A percentile compares a stretch with the other conserved stretches of the same genome.
These are phyloP conservation scores for Dendrocalamus sinicus DNA, from an alignment of 176 grass and related monocot species.

Conservation along the genomic window DNA sequence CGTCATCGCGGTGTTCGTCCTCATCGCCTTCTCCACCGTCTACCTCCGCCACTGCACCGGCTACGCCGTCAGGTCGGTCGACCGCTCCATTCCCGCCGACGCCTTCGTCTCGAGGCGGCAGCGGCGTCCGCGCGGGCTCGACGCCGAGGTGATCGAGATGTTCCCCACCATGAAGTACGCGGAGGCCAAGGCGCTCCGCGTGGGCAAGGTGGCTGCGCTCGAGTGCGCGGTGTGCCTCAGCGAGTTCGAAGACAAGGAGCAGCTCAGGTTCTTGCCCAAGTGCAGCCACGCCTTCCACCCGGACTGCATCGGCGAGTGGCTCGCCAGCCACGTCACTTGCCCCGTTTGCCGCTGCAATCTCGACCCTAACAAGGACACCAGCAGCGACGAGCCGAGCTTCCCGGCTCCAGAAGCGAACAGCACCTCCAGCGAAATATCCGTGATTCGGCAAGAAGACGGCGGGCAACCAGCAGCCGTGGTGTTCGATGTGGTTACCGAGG, in stretches of 20 bases:
- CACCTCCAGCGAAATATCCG: slow-evolving; percentile 30
- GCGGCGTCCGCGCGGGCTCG: slow-evolving; percentile 44
- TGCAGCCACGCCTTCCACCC: slow-evolving; percentile 91
- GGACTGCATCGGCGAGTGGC: slow-evolving; percentile 81
- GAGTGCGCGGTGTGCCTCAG: slow-evolving; percentile 84
- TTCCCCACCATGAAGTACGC: slow-evolving; percentile 69
- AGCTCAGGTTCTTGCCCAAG: slow-evolving; percentile 70
- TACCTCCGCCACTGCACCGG: slow-evolving; percentile 54
- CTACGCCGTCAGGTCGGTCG: neutral
- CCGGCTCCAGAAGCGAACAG: slow-evolving; percentile 31
- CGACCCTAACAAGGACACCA: slow-evolving; percentile 38
- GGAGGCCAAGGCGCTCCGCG: slow-evolving; percentile 52
- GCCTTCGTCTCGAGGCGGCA: slow-evolving; percentile 12
- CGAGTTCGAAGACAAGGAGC: slow-evolving; percentile 79
- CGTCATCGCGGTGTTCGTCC: slow-evolving; percentile 45
- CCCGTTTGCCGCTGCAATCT: slow-evolving; percentile 75
- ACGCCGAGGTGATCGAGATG: slow-evolving; percentile 39
- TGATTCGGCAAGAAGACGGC: slow-evolving; percentile 18
- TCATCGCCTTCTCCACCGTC: slow-evolving; percentile 50
- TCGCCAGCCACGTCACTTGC: slow-evolving; percentile 68
- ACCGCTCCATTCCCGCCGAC: neutral
- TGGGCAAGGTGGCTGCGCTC: slow-evolving; percentile 42
- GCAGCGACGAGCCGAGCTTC: slow-evolving; percentile 33
- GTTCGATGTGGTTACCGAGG: slow-evolving; percentile 55
- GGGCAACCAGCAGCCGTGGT: slow-evolving; percentile 25